phyloP scores from a whole-genome alignment of 2,329 filamentous ascomycete species.

The Penicillium palitans region DNA sequence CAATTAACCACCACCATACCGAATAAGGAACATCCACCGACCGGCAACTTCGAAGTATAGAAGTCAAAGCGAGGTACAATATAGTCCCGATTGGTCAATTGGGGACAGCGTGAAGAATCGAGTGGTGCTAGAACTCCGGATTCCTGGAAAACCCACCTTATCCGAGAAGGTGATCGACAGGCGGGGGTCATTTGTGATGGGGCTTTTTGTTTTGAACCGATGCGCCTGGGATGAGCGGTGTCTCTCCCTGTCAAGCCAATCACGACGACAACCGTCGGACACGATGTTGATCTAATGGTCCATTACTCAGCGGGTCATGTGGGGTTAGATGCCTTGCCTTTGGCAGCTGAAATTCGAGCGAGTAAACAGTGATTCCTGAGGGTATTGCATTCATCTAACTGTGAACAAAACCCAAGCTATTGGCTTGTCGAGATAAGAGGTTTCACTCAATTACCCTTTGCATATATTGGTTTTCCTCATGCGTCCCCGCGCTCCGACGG shows the following conservation, averaged over 20 bases:
- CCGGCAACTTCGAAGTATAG: slow-evolving; percentile 7
- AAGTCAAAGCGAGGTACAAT: slow-evolving; percentile 3
- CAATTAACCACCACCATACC: slow-evolving; percentile 5
- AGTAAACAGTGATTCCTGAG: neutral
- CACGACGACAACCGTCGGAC: neutral
- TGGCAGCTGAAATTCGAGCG: neutral
- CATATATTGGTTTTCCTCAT: slow-evolving; percentile 1
- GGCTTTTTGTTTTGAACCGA: neutral
- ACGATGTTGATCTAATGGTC: slow-evolving; percentile 17
- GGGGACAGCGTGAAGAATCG: slow-evolving; percentile 18
- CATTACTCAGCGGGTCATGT: neutral
- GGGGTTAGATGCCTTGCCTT: neutral
- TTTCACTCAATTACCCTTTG: neutral
- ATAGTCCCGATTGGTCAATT: slow-evolving; percentile 7
- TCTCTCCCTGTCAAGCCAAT: slow-evolving; percentile 21
- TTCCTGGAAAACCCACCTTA: neutral
- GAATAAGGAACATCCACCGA: slow-evolving; percentile 19
- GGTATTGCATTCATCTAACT: no score
- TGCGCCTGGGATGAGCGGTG: neutral
- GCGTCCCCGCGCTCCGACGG: slow-evolving; percentile 22
- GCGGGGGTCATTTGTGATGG: neutral
- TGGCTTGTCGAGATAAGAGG: neutral
- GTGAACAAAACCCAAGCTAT: no score
- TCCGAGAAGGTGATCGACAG: slow-evolving; percentile 17
- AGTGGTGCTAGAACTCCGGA: slow-evolving; percentile 14